Conservation (phyloP, 1,139 yeast species). For the Blastobotrys niveus region DNA sequence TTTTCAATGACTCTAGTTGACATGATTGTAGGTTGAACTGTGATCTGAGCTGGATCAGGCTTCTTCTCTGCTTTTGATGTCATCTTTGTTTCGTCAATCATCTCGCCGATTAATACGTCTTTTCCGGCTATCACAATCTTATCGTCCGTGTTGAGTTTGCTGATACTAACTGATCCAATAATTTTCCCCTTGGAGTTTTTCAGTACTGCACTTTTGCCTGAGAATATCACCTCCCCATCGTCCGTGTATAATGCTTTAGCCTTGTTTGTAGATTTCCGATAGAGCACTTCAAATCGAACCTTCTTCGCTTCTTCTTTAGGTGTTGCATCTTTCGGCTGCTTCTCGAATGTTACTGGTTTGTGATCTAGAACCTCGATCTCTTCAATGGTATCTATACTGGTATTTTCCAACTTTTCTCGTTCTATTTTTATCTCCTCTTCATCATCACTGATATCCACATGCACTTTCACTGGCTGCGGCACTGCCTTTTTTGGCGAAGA, state of each 20-base stretch:
- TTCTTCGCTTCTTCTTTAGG: neutral
- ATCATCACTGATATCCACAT: conserved; percentile 1
- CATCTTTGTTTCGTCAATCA: neutral
- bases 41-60: neutral
- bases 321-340: neutral
- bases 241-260: conserved; percentile 5
- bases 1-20: neutral
- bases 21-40: conserved; percentile 3
- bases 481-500: no score
- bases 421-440: conserved; percentile 1
- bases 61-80: neutral
- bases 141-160: conserved; percentile 6
- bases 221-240: conserved; percentile 7
- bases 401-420: neutral
- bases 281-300: conserved; percentile 8
- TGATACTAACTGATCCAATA: conserved; percentile 1
- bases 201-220: neutral
- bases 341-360: neutral
- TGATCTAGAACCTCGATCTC: neutral
- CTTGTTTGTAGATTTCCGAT: conserved; percentile 6
- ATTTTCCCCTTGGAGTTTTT: conserved; percentile 6
- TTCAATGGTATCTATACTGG: neutral
- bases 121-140: conserved; percentile 13
- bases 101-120: conserved; percentile 13
- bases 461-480: neutral